Base-by-base conservation (phyloP, 495 filamentous ascomycete genomes). In the Trichoderma gamsii region DNA sequence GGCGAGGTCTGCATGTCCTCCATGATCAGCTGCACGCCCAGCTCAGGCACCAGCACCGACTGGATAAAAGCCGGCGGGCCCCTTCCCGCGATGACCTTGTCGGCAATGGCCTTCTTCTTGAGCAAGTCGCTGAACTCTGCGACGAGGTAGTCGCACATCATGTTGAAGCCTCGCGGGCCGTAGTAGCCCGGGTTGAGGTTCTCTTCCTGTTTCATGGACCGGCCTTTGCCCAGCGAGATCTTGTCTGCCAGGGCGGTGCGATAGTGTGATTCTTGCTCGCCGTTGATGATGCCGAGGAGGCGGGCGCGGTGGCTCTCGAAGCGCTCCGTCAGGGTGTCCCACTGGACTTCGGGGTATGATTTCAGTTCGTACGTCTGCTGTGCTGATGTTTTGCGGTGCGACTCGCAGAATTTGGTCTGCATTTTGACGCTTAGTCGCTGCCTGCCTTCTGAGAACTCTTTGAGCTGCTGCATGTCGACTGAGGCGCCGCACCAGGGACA, bases 41-140 rank as follows among this genome's bases (percentile, higher is more conserved):
- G 75, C 74, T 99, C 95, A 0, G 93, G 93, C 16, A 96, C 92
- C 52, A 97, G 78, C 3, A 98, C 95, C 0, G 82, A 80, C 76
- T 97, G 92, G 9, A 97, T 85, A 71, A 91, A 99, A 21, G 83
- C 85, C 16, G 86, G 86, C 35, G 91, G 82, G 12, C 92, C 91
- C 29, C 89, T 82, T 0, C 82, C 81, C 13, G 89, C 86, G 63
- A 97, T 82, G 15, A 96, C 79, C 49, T 79, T 78, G 75, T 97
- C 93, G 64, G 81, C 80, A 18, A 84, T 75, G 11, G 89, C 85
- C 56, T 88, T 79, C 69, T 86, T 83, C 41, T 88, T 85, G 21
- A 97, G 76, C 61, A 85, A 77, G 4, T 83, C 74, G 9, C 86
- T 82, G 67, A 93, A 88, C 32, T 81, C 81, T 11, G 74, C 67